Evolutionary conservation across 306 rosid species (phyloP), one percentile per base, ranked within the genome.

Genomic region (Abrus pulchellus): DNA sequence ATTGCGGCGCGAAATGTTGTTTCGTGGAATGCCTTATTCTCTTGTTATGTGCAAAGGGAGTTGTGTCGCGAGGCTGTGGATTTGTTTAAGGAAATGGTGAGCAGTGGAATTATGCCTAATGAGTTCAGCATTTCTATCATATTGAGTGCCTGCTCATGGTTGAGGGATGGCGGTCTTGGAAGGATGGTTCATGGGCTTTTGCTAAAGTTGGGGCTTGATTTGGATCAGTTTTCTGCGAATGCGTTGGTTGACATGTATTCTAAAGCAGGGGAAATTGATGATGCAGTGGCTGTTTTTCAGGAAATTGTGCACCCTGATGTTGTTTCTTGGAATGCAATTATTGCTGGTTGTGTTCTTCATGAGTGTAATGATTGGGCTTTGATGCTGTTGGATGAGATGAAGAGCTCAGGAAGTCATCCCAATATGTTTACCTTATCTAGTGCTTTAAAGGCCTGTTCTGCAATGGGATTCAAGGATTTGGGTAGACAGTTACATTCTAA

Each of bases 211-310:
- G 98, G 97, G 11, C 87, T 87, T 72, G 88, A 87, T 36, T 85
- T 79, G 1, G 95, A 94, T 80, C 87, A 86, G 5, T 91, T 90
- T 89, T 86, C 97, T 12, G 80, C 86, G 7, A 92, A 94, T 90
- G 94, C 97, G 0, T 94, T 92, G 44, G 94, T 94, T 63, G 95
- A 92, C 89, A 92, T 86, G 92, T 94, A 94, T 83, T 89, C 98
- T 33, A 91, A 94, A 78, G 90, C 77, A 41, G 88, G 89, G 74
- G 53, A 75, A 70, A 87, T 89, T 57, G 80, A 82, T 38, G 90
- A 86, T 34, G 93, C 95, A 7, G 62, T 90, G 73, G 36, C 81
- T 60, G 89, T 84, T 68, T 94, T 94, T 82, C 70, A 75, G 69
- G 90, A 87, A 79, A 92, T 92, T 61, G 56, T 20, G 33, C 81